Evolutionary conservation across 371 early-diverging fungal genomes (phyloP), one percentile per base, ranked within the genome.

Genomic region (Syncephalastrum sp.): DNA sequence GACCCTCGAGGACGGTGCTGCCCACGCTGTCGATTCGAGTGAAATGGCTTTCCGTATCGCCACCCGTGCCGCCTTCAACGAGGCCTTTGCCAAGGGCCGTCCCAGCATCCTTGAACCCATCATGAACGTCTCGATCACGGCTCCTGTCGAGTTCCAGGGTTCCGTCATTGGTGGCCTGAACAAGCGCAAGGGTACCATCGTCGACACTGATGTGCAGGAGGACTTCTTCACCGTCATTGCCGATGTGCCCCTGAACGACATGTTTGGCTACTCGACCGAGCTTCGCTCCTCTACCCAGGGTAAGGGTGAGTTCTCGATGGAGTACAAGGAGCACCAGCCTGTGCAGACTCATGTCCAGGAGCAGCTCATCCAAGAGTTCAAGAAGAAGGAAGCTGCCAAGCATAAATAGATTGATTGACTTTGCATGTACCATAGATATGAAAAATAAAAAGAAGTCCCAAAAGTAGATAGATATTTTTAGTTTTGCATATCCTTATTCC

Each of bases 251-350:
- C 70, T 98, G 64, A 97, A 96, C 75, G 93, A 93, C 55, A 97
- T 98, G 97, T 97, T 97, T 83, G 97, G 97, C 33, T 97, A 95
- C 71, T 92, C 95, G 33, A 92, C 95, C 15, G 97, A 97, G 72
- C 82, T 98, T 63, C 85, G 99, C 57, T 90, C 93, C 25, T 85
- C 91, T 50, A 96, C 97, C 23, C 92, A 95, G 63, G 98, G 99
- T 62, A 98, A 97, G 85, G 99, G 99, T 50, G 97, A 97, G 80
- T 98, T 96, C 81, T 78, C 91, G 52, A 98, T 98, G 99, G 96
- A 95, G 79, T 97, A 97, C 82, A 87, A 90, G 79, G 77, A 84
- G 46, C 97, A 98, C 74, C 77, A 80, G 52, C 86, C 94, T 33
- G 97, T 96, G 29, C 67, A 81, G 50, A 77, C 89, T 14, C 76